Evolutionary conservation across 2,329 filamentous ascomycete species (phyloP), one percentile per base, ranked within the genome.

Genomic region (Sclerotinia subarctica): DNA sequence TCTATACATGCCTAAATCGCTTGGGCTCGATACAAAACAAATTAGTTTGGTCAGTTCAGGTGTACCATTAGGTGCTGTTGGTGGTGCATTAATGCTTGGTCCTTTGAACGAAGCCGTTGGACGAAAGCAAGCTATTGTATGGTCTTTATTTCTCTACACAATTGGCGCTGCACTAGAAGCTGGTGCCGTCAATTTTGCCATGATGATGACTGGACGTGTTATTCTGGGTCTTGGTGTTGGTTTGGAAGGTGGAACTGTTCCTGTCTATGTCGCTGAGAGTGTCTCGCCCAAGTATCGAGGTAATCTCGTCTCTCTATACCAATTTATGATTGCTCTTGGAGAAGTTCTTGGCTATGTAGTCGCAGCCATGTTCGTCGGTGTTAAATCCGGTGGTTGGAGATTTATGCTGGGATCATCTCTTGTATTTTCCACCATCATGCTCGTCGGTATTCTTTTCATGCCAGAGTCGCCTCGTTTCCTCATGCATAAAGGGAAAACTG

Each of bases 271-370:
- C 42, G 89, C 90, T 1, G 90, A 92, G 78, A 89, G 87, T 0
- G 89, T 91, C 54, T 88, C 90, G 73, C 82, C 86, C 44, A 83
- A 82, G 69, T 82, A 90, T 32, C 86, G 90, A 73, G 90, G 90
- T 72, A 92, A 92, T 76, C 79, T 92, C 62, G 90, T 92, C 1
- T 91, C 88, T 0, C 80, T 92, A 0, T 92, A 92, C 77, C 90
- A 92, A 75, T 86, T 92, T 78, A 91, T 90, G 78, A 92, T 92
- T 74, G 90, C 90, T 0, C 82, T 92, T 0, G 90, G 90, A 38
- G 90, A 92, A 73, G 89, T 92, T 2, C 80, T 92, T 1, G 90
- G 90, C 2, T 92, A 92, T 69, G 89, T 87, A 6, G 85, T 92
- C 1, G 89, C 87, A 0, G 90, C 90, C 58, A 91, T 92, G 68